These are phyloP conservation scores for Nissolia schottii DNA, from an alignment of 306 rosid species.

Conservation along the genomic window DNA sequence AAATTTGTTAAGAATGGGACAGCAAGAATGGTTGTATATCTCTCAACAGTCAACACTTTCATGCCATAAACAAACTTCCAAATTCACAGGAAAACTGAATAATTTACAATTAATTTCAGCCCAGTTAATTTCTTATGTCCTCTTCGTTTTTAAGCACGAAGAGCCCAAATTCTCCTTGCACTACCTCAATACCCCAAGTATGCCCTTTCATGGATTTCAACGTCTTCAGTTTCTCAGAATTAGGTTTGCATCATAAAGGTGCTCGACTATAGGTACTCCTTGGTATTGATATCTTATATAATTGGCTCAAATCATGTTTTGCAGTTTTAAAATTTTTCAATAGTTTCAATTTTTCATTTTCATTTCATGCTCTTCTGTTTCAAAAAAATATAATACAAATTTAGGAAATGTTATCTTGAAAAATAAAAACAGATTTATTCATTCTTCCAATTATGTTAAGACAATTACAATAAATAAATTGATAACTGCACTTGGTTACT, in stretches of 20 bases:
- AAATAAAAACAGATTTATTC: not conserved
- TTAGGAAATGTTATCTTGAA: not conserved
- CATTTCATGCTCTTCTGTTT: not conserved
- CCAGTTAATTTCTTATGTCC: not conserved
- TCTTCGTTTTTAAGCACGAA: not conserved
- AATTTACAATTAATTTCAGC: not conserved
- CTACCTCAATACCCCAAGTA: not conserved
- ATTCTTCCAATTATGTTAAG: conserved; percentile 2
- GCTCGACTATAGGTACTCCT: not conserved
- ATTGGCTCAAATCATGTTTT: not conserved
- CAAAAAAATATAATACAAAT: not conserved
- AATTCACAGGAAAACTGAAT: not conserved
- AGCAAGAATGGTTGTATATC: no score
- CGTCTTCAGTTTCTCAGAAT: not conserved
- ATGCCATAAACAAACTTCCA: not conserved
- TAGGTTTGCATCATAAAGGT: not conserved
- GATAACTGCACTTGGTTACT: conserved; percentile 32
- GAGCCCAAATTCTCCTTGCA: not conserved
- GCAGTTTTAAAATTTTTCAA: not conserved
- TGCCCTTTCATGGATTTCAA: not conserved
- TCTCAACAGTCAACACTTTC: not conserved
- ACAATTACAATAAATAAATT: conserved; percentile 12
- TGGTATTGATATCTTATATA: not conserved
- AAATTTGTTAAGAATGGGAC: no score
- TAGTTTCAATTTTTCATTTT: not conserved